These are phyloP conservation scores for Didymella pinodella DNA, from an alignment of 2,329 filamentous ascomycete species.

Conservation along the genomic window DNA sequence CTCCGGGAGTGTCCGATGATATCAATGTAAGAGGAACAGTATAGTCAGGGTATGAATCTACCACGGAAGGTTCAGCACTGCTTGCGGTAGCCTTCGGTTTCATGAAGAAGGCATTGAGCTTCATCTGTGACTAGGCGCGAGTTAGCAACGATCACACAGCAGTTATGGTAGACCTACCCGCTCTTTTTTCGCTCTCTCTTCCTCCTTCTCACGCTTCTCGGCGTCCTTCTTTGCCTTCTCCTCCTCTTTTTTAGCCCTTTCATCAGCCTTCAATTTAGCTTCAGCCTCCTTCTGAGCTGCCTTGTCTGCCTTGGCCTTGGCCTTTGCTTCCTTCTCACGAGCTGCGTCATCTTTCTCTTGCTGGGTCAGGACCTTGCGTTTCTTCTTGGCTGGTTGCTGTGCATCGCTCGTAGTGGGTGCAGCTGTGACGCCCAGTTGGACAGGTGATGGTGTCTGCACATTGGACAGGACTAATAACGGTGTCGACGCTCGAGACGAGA, in stretches of 20 bases:
- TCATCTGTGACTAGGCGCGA: slow-evolving; percentile 48
- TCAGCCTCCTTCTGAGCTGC: slow-evolving; percentile 48
- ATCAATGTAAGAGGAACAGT: slow-evolving; percentile 39
- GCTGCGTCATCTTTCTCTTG: slow-evolving; percentile 53
- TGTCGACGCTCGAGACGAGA: slow-evolving; percentile 40
- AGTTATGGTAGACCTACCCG: slow-evolving; percentile 44
- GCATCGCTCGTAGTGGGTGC: slow-evolving; percentile 21
- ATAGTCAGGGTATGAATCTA: slow-evolving; percentile 47
- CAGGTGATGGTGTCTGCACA: slow-evolving; percentile 44
- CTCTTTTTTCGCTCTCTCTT: slow-evolving; percentile 51
- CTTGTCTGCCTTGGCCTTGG: slow-evolving; percentile 47
- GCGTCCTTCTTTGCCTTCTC: slow-evolving; percentile 52
- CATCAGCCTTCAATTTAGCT: slow-evolving; percentile 49
- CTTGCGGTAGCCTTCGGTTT: slow-evolving; percentile 51
- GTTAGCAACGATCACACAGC: slow-evolving; percentile 33
- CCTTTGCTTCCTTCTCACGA: slow-evolving; percentile 51
- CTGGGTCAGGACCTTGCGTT: slow-evolving; percentile 54
- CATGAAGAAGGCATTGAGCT: slow-evolving; percentile 56
- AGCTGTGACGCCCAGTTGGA: slow-evolving; percentile 25
- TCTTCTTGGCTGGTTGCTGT: slow-evolving; percentile 53
- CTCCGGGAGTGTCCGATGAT: slow-evolving; percentile 30
- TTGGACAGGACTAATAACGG: slow-evolving; percentile 45
- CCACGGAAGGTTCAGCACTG: slow-evolving; percentile 34
- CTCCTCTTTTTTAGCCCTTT: slow-evolving; percentile 52
- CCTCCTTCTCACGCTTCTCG: slow-evolving; percentile 49